Evolutionary conservation across 2,329 filamentous ascomycete species (phyloP).

Genomic region (Penicillium sp.): DNA sequence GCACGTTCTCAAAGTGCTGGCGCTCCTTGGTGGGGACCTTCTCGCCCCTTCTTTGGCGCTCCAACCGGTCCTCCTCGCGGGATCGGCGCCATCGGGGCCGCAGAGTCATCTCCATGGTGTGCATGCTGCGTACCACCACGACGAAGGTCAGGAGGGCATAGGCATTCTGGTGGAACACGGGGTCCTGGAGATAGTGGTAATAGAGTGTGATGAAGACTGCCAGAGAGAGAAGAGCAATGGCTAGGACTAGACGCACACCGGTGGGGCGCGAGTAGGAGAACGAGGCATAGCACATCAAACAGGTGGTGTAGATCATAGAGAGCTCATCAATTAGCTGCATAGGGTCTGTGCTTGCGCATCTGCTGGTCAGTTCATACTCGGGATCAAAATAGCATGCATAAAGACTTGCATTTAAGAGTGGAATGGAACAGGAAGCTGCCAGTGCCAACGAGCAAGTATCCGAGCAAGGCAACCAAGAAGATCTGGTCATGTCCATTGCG

Average conservation of each 20-base stretch:
- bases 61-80: constrained; percentile 44
- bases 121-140: constrained; percentile 68
- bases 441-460: constrained; percentile 57
- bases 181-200: constrained; percentile 78
- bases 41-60: constrained; percentile 32
- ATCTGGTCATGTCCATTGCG: constrained; percentile 68
- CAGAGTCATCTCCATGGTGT: constrained; percentile 66
- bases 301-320: constrained; percentile 68
- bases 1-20: constrained; percentile 48
- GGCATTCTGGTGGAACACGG: constrained; percentile 74
- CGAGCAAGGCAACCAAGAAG: constrained; percentile 63
- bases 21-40: constrained; percentile 41
- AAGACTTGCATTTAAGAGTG: constrained; percentile 55
- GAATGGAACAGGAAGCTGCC: constrained; percentile 61
- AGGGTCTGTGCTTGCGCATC: constrained; percentile 47
- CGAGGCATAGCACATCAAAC: constrained; percentile 65
- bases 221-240: constrained; percentile 51
- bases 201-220: constrained; percentile 68
- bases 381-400: background rate
- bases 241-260: constrained; percentile 51
- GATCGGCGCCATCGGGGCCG: constrained; percentile 53
- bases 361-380: constrained; percentile 16
- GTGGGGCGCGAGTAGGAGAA: constrained; percentile 63
- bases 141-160: constrained; percentile 67
- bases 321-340: constrained; percentile 68